Base-by-base conservation (phyloP, 495 filamentous ascomycete genomes). In the Hypomontagnella monticulosa region DNA sequence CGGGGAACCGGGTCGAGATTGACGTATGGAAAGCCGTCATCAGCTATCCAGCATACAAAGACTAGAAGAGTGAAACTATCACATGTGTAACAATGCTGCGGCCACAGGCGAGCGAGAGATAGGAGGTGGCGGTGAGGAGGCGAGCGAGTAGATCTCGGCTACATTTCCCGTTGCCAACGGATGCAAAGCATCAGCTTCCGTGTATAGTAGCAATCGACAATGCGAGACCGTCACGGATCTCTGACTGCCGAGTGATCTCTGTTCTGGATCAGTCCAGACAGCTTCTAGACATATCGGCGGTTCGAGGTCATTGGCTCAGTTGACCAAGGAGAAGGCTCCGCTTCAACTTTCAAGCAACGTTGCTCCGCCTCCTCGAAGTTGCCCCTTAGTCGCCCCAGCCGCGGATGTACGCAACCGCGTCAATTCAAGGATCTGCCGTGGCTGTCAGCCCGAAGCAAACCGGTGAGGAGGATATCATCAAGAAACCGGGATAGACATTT, bases 181-280 rank as follows among this genome's bases (percentile, higher is more conserved):
- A 27, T 27, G 53, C 23, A 33, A 55, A 48, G 37, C 37, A 59
- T 59, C 27, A 37, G 36, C 43, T 63, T 49, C 36, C 43, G 27
- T 43, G 54, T 38, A 48, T 63, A 42, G 44, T 49, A 40, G 18
- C 16, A 44, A 44, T 40, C 49, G 47, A 43, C 47, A 18, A 63
- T 36, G 33, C 12, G 34, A 19, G 36, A 40, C 27, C 49, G 12
- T 68, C 60, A 51, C 30, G 33, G 46, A 37, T 48, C 19, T 46
- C 38, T 38, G 16, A 9, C 4, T n/a, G 3, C 8, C 19, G 27
- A 18, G 34, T 8, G 33, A 61, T 56, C 38, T 40, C 36, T 41
- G 44, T 15, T 64, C 43, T 69, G 55, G 66, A 64, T 42, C 60
- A 69, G 56, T 51, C 66, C 30, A 52, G 55, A 40, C 14, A 23